Base-by-base conservation (phyloP, 2,329 filamentous ascomycete species). In the Penicillium sp. region DNA sequence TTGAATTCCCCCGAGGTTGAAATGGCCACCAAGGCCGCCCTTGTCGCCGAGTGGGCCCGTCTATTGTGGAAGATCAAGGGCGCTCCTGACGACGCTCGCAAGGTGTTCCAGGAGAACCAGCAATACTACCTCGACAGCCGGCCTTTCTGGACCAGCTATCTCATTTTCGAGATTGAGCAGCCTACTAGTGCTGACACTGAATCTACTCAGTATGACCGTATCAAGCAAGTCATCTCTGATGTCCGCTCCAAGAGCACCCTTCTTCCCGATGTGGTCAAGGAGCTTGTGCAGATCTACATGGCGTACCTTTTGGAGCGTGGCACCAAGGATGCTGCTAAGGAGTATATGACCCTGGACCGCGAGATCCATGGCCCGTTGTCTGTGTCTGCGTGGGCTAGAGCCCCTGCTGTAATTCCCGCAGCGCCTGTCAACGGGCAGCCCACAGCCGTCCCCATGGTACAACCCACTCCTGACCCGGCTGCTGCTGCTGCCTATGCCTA, bases 1-100 rank as follows among this genome's bases (percentile, higher is more conserved):
- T 85, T 96, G 53, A 85, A 90, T 55, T 81, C 81, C 2, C 77
- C 82, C 1, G 75, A 82, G 9, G 82, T 86, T 42, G 85, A 89
- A 54, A 76, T 86, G 43, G 86, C 86, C 58, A 85, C 88, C 42
- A 95, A 95, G 68, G 90, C 90, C 7, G 84, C 87, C 1, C 76
- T 97, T 24, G 87, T 94, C 32, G 87, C 87, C 0, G 88, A 95
- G 62, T 95, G 89, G 86, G 91, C 91, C 1, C 78, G 80, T 22
- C 74, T 97, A 45, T 65, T 95, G 35, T 96, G 89, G 88, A 93
- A 89, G 70, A 81, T 85, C 64, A 90, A 91, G 73, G 87, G 87
- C 13, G 85, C 84, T 0, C 75, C 82, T 0, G 84, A 88, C 8
- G 88, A 91, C 60, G 90, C 90, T 31, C 86, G 93, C 23, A 80